Evolutionary conservation across 495 filamentous ascomycete species (phyloP).

Genomic region (Xylaria cubensis): DNA sequence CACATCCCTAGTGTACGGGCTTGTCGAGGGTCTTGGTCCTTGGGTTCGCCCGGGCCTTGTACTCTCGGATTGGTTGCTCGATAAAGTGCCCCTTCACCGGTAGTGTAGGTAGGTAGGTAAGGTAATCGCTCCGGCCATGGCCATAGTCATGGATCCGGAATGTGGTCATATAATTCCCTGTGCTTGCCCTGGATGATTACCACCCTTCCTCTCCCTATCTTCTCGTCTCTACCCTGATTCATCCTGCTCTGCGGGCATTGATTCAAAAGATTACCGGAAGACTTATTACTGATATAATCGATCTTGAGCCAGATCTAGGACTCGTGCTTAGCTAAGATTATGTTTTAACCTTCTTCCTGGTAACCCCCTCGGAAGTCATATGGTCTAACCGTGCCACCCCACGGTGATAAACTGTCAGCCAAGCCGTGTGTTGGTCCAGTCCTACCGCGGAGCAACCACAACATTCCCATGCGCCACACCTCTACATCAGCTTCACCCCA

Average conservation of each 20-base stretch:
- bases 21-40: constrained; percentile 21
- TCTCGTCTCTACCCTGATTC: constrained; percentile 15
- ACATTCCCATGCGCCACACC: constrained; percentile 22
- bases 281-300: constrained; percentile 13
- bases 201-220: constrained; percentile 1
- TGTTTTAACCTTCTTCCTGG: constrained; percentile 16
- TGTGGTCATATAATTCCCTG: constrained; percentile 23
- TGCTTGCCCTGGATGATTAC: constrained; percentile 11
- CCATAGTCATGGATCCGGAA: constrained; percentile 18
- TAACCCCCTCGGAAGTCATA: constrained; percentile 19
- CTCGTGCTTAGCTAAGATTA: constrained; percentile 27
- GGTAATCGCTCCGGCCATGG: constrained; percentile 15
- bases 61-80: constrained; percentile 18
- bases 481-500: constrained; percentile 25
- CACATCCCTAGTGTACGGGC: constrained; percentile 25
- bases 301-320: constrained; percentile 24
- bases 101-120: constrained; percentile 15
- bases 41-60: constrained; percentile 21
- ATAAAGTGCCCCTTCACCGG: constrained; percentile 12
- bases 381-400: constrained; percentile 23
- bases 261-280: background rate
- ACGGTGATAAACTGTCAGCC: constrained; percentile 27
- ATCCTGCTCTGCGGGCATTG: background rate
- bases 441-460: constrained; percentile 23
- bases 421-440: constrained; percentile 24